Evolutionary conservation across 805 yeast species (phyloP), one percentile per base, ranked within the genome.

Genomic region (Nakazawaea molendinolei): DNA sequence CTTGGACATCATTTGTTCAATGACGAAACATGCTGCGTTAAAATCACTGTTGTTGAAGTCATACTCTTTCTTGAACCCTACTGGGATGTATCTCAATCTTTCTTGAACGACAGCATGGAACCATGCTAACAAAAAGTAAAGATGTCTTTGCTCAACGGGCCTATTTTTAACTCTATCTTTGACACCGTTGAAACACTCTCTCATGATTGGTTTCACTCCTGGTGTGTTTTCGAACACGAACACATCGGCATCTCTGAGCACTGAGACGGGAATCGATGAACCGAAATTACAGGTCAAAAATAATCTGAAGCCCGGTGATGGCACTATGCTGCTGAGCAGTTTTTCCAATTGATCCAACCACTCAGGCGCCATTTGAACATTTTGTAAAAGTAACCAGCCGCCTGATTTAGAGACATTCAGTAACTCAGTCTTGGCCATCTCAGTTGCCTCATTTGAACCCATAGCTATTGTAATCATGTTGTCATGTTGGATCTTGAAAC

Each of bases 21-120:
- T 53, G 14, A 76, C 60, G 33, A 42, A 49, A 4, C 65, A 44
- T 2, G 76, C 79, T 16, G 74, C 63, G 8, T 60, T 56, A 36
- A 79, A 68, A 51, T 89, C 96, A n/a, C 77, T 56, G 39, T 83
- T 85, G 50, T 73, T 83, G 47, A 87, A 72, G 41, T 83, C 94
- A 49, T 85, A 80, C 8, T 45, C 49, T 44, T 71, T 69, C 1
- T 58, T 46, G 56, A 84, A 83, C 2, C 90, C 85, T 3, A 71
- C 50, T 0, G 90, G 86, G 1, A 65, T 67, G 44, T 67, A 79
- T 31, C 81, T 61, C 33, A 72, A 52, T 36, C 85, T 55, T 41
- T 77, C 86, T 23, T 65, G 65, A 3, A 86, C 49, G 1, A 81
- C 50, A 0, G 83, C 67, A 50, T 85, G 94, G 43, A 71, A 69